A percentile compares a stretch with the other conserved stretches of the same genome.
phyloP scores from a whole-genome alignment of 2,329 filamentous ascomycete species.

The Aplosporella prunicola region DNA sequence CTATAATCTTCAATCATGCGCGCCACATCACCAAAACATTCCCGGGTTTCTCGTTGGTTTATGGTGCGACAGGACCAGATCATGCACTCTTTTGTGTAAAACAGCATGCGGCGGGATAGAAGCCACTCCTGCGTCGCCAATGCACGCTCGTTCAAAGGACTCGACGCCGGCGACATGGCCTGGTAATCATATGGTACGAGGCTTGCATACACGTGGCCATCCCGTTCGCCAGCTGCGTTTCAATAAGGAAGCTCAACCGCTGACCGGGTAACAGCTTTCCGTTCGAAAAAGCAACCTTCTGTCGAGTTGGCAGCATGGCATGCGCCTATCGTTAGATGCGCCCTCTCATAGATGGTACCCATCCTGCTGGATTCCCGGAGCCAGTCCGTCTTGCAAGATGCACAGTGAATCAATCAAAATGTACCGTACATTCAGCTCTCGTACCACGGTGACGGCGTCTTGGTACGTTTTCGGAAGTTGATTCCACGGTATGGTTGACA shows the following conservation, averaged over 20 bases:
- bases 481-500: slow-evolving; percentile 14
- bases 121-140: slow-evolving; percentile 10
- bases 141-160: slow-evolving; percentile 12
- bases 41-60: slow-evolving; percentile 18
- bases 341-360: slow-evolving; percentile 9
- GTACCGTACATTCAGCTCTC: slow-evolving; percentile 9
- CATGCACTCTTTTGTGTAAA: slow-evolving; percentile 15
- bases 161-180: slow-evolving; percentile 14
- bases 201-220: slow-evolving; percentile 14
- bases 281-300: slow-evolving; percentile 9
- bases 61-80: slow-evolving; percentile 18
- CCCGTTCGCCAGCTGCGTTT: slow-evolving; percentile 8
- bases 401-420: slow-evolving; percentile 16
- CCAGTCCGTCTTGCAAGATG: slow-evolving; percentile 14
- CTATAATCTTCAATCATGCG: slow-evolving; percentile 20
- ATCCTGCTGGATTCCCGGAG: slow-evolving; percentile 7
- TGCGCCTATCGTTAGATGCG: slow-evolving; percentile 7
- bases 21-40: slow-evolving; percentile 15
- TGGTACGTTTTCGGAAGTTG: slow-evolving; percentile 10
- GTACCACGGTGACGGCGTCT: slow-evolving; percentile 11
- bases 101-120: slow-evolving; percentile 11
- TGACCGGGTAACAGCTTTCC: neutral
- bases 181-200: slow-evolving; percentile 13
- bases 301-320: slow-evolving; percentile 1
- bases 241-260: slow-evolving; percentile 14